These are phyloP conservation scores for Yueomyces sinensis DNA, from an alignment of 805 yeast genomes.

Conservation along the genomic window DNA sequence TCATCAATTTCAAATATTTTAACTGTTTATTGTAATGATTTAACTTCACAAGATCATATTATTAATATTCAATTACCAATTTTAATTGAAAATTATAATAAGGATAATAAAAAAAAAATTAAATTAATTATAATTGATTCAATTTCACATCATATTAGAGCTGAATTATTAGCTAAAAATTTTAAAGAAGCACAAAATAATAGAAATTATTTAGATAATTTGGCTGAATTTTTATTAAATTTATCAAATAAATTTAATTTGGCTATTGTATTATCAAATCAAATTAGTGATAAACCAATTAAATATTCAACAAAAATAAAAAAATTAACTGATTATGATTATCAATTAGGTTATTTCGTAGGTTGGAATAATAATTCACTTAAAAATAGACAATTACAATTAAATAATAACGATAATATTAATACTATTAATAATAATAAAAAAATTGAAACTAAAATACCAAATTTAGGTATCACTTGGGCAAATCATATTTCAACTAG, in stretches of 20 bases:
- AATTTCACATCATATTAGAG: constrained; percentile 67
- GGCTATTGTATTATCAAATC: constrained; percentile 65
- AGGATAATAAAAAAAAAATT: constrained; percentile 26
- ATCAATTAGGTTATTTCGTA: constrained; percentile 57
- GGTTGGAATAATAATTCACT: constrained; percentile 56
- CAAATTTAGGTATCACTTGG: constrained; percentile 47
- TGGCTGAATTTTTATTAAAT: constrained; percentile 35
- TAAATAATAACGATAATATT: constrained; percentile 3
- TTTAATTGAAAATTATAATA: constrained; percentile 32
- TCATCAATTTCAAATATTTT: constrained; percentile 29
- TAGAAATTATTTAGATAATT: constrained; percentile 28
- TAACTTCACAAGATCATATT: constrained; percentile 65
- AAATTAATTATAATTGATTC: constrained; percentile 66
- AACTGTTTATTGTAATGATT: constrained; percentile 47
- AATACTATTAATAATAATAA: constrained; percentile 4
- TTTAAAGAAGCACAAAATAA: constrained; percentile 28
- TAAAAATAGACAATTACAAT: constrained; percentile 17
- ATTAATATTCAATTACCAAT: constrained; percentile 56
- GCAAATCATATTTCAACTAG: constrained; percentile 37
- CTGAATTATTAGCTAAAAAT: constrained; percentile 33
- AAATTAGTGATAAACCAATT: constrained; percentile 49
- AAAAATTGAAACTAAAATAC: constrained; percentile 26
- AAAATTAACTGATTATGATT: constrained; percentile 35
- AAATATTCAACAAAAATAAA: constrained; percentile 2
- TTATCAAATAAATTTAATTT: constrained; percentile 35